Percentiles rank a stretch among this genome's conserved stretches.
Conservation (phyloP, 768 basidiomycete genomes). For the Strobilomyces echinocephalus region DNA sequence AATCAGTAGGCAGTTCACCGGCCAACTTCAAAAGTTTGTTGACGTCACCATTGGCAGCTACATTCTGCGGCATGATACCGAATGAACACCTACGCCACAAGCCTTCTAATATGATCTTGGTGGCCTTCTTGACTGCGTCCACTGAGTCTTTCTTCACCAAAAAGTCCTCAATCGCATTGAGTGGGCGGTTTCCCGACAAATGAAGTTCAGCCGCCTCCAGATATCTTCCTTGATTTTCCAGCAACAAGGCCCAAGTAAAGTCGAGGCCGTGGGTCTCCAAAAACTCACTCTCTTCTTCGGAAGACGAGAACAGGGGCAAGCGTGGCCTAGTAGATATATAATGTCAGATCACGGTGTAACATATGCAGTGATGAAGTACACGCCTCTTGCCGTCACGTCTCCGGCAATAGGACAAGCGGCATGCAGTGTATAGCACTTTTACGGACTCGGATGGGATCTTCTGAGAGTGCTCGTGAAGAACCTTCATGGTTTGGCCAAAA, state of each 20-base stretch:
- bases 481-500: constrained; percentile 50
- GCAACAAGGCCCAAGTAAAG: too few species aligned
- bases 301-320: constrained; percentile 44
- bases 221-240: constrained; percentile 32
- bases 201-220: constrained; percentile 51
- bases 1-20: constrained; percentile 3
- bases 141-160: constrained; percentile 30
- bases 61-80: constrained; percentile 17
- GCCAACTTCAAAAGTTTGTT: constrained; percentile 26
- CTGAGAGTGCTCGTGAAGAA: constrained; percentile 35
- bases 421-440: constrained; percentile 37
- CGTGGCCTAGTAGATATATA: constrained; percentile 36
- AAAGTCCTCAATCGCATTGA: constrained; percentile 45
- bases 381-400: constrained; percentile 20
- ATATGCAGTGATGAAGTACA: neutral
- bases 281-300: constrained; percentile 36
- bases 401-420: constrained; percentile 43
- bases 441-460: constrained; percentile 31
- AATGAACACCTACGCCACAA: constrained; percentile 47
- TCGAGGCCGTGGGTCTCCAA: too few species aligned
- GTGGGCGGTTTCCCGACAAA: constrained; percentile 40
- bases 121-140: constrained; percentile 33
- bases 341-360: neutral
- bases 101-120: constrained; percentile 36
- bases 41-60: constrained; percentile 4